Evolutionary conservation across 805 yeast species (phyloP), one percentile per base, ranked within the genome.

Genomic region (Babjeviella inositovora): DNA sequence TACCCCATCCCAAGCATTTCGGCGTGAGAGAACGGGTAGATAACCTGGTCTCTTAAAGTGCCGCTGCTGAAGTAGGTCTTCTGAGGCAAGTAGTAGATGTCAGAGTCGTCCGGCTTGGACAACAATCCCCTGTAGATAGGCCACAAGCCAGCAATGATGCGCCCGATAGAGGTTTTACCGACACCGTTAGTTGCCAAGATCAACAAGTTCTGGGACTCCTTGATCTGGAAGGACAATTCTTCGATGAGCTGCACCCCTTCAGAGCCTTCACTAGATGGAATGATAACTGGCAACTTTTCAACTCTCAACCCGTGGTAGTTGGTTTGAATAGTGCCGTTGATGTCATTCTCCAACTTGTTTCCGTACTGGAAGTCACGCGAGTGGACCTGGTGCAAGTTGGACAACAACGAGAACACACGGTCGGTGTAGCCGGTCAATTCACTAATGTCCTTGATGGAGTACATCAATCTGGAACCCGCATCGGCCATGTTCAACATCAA

Each of bases 401-500:
- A 58, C 25, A 85, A 52, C 24, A 85, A 54, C 11, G 68, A 64
- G 50, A 80, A 85, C 4, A 85, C 76, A 32, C 95, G 54, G 36
- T 81, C 87, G 1, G 95, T 81, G 41, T 79, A 76, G 8, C 96
- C 95, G 1, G 93, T 79, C 25, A 85, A 60, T 43, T 74, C 85
- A n/a, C 90, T 76, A 12, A 85, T 63, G 46, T 84, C 95, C 44
- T 85, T 85, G 34, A 84, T 77, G 2, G 96, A 82, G 46, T 81
- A 82, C 94, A 85, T 84, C 50, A 85, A 62, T 34, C 95, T 61
- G 8, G 92, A 76, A 4, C 96, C 96, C 0, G 97, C 94, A 50
- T 85, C 97, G 4, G 95, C 93, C 42, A 85, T 60, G 4, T 90
- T 75, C 33, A 85, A 61, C 79, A 85, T 74, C 32, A 85, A 59